Base-by-base conservation (phyloP, 2,329 filamentous ascomycete genomes). In the Hypocreales sp. region DNA sequence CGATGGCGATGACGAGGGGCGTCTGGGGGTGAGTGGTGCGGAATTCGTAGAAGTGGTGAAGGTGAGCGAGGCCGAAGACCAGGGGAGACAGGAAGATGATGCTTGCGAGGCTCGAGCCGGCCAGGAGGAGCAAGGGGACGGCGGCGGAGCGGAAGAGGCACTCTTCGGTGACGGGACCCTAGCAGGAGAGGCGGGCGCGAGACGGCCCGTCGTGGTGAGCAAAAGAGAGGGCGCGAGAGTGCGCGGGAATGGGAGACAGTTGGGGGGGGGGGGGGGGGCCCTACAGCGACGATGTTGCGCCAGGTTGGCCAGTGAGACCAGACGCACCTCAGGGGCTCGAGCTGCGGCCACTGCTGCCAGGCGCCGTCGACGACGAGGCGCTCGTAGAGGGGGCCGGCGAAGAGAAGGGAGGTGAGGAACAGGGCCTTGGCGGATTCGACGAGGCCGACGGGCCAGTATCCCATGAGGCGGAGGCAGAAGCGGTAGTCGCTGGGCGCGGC, bases 21-120 rank as follows among this genome's bases (percentile, higher is more conserved):
- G 77, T 72, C 35, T 71, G 61, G 7, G 82, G 81, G 41, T 92
- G 72, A 2, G 79, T 81, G 31, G 92, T 61, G 31, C 79, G 69
- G 53, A 92, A 93, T 55, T 95, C 90, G 58, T 93, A 92, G 50
- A 92, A 83, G 55, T 98, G 90, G 54, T 98, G 87, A 25, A 92
- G 55, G 55, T 98, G 90, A 7, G 90, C 86, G 24, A 93, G 72
- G 27, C 87, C 87, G 47, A 95, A 95, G 49, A 93, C 77, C 8
- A 94, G 58, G 6, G 87, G 87, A 2, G 82, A 81, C 8, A 82
- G 57, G 54, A 92, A 83, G 44, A 92, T 69, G 37, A 81, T 83
- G 22, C 58, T 58, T 3, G 44, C 37, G 16, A 61, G 43, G 23
- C 64, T 61, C 27, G 72, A 58, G 24, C 65, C 66, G 13, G 83